Percentiles rank a stretch among this genome's conserved stretches.
Conservation (phyloP, 1,284 basidiomycete species). For the Sanghuangporus sanghuang region DNA sequence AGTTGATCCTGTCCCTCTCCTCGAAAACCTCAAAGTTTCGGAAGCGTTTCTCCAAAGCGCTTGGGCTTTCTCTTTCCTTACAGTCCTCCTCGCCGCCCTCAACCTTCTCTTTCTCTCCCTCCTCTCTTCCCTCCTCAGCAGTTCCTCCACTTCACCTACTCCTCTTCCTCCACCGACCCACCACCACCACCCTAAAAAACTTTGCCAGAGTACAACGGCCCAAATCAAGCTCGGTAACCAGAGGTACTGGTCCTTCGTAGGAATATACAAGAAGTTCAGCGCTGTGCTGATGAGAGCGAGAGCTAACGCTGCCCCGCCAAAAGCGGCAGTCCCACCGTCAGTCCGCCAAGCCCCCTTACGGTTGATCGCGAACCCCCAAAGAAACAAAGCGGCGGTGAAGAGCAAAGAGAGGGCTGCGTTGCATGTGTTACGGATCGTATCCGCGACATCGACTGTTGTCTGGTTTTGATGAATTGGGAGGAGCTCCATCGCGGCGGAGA, state of each 20-base stretch:
- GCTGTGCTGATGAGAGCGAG: conserved; percentile 78
- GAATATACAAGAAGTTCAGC: conserved; percentile 84
- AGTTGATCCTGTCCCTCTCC: not conserved
- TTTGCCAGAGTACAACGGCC: conserved; percentile 90
- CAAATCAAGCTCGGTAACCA: conserved; percentile 87
- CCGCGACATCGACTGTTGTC: conserved; percentile 56
- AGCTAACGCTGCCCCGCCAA: conserved; percentile 77
- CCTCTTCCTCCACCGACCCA: conserved; percentile 91
- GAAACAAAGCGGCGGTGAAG: conserved; percentile 84
- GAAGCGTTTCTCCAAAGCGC: conserved; percentile 36
- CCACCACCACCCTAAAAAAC: conserved; percentile 93
- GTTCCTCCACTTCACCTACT: conserved; percentile 57
- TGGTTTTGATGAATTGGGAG: conserved; percentile 56
- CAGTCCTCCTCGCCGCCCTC: conserved; percentile 33
- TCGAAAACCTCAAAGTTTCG: conserved; percentile 7
- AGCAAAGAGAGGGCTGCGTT: conserved; percentile 93
- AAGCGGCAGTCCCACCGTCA: conserved; percentile 93
- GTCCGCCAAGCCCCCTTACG: conserved; percentile 85
- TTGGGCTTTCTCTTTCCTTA: conserved; percentile 42
- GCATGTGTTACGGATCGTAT: conserved; percentile 88
- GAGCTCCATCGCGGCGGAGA: conserved; percentile 83
- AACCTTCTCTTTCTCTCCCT: conserved; percentile 43
- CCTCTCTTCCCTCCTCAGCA: conserved; percentile 54
- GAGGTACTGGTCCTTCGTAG: conserved; percentile 70
- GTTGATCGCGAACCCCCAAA: conserved; percentile 94